Evolutionary conservation across 2,329 filamentous ascomycete genomes (phyloP).

Genomic region (Trichocomaceae sp.): DNA sequence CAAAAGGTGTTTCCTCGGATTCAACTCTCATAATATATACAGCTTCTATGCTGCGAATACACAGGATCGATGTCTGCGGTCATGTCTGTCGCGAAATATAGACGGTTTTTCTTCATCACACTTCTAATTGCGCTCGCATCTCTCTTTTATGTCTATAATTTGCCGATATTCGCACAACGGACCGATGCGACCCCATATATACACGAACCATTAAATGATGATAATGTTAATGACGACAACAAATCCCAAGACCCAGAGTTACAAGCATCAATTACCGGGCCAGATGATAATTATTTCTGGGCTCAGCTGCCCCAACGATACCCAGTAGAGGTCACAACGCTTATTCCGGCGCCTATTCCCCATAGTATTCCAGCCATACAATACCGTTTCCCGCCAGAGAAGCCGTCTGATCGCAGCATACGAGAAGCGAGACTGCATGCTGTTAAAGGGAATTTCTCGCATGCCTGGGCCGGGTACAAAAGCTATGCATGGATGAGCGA

Average conservation of each 20-base stretch:
- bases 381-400: conserved; percentile 2
- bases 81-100: not conserved
- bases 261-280: not conserved
- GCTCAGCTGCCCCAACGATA: not conserved
- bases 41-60: not conserved
- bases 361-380: conserved; percentile 4
- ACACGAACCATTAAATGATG: not conserved
- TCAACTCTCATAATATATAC: not conserved
- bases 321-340: not conserved
- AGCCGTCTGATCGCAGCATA: not conserved
- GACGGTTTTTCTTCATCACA: not conserved
- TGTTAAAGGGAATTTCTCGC: conserved; percentile 65
- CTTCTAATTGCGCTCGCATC: not conserved
- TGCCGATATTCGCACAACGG: not conserved
- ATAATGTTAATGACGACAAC: not conserved
- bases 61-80: not conserved
- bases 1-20: no score
- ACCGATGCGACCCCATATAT: not conserved
- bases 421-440: conserved; percentile 27
- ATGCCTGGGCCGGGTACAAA: conserved; percentile 73
- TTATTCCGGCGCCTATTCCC: not conserved
- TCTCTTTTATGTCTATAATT: not conserved
- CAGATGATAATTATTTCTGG: not conserved
- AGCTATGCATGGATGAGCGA: conserved; percentile 73
- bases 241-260: not conserved